Percentiles rank a stretch among this genome's conserved stretches.
Conservation (phyloP, 257 asterid species). For the Datura wrightii region DNA sequence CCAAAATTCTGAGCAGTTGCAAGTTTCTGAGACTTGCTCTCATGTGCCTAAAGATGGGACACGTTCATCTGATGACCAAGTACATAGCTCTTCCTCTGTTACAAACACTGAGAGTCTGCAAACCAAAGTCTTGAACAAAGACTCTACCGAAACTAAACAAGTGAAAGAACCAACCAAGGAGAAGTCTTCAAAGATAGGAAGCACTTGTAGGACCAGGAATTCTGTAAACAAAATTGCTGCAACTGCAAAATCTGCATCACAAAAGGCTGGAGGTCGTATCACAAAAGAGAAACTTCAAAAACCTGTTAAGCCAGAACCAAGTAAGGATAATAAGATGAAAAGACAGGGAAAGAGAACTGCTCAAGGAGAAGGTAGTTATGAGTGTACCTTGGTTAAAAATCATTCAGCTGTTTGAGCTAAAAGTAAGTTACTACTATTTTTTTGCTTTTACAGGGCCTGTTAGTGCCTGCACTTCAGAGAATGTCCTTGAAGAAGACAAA, state of each 20-base stretch:
- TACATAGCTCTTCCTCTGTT: constrained; percentile 60
- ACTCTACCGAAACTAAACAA: constrained; percentile 39
- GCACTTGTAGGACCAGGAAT: constrained; percentile 49
- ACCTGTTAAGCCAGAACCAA: constrained; percentile 14
- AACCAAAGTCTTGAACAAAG: constrained; percentile 47
- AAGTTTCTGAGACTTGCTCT: constrained; percentile 60
- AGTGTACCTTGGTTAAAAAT: not conserved
- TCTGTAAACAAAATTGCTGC: constrained; percentile 43
- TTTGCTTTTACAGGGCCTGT: constrained; percentile 46
- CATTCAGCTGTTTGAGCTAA: not conserved
- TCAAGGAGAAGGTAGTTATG: constrained; percentile 54
- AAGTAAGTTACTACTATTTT: constrained; percentile 9
- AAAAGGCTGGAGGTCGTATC: constrained; percentile 14
- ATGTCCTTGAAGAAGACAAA: constrained; percentile 66
- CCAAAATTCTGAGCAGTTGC: constrained; percentile 58
- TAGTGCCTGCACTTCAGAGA: constrained; percentile 48
- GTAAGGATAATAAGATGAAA: constrained; percentile 51
- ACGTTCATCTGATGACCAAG: constrained; percentile 66
- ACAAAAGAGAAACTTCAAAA: constrained; percentile 26
- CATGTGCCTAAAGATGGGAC: constrained; percentile 62
- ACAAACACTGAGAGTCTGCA: constrained; percentile 50
- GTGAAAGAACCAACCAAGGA: constrained; percentile 45
- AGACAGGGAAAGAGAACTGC: constrained; percentile 61
- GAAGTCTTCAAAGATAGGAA: constrained; percentile 41
- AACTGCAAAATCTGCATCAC: not conserved